phyloP scores from a whole-genome alignment of 345 rosid species.

The Geranium rotundifolium region DNA sequence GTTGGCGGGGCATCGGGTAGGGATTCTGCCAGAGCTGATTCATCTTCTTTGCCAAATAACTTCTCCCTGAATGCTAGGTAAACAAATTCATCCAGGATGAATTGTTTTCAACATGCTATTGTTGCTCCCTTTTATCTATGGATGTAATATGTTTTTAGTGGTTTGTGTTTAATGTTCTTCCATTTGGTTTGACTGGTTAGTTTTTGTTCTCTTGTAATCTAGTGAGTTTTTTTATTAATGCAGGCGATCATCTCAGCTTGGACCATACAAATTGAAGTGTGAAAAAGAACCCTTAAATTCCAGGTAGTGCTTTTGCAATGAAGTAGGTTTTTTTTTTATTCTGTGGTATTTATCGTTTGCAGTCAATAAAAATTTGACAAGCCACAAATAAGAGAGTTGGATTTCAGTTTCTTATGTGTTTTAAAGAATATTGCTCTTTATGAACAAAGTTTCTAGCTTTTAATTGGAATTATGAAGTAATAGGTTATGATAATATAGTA shows the following conservation, averaged over 20 bases:
- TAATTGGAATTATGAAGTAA: background rate
- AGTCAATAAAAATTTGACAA: background rate
- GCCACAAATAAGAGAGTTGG: background rate
- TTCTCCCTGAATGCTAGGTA: conserved; percentile 69
- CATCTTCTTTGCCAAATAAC: conserved; percentile 57
- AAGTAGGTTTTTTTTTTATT: background rate
- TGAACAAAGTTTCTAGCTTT: background rate
- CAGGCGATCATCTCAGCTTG: conserved; percentile 65
- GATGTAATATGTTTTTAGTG: background rate
- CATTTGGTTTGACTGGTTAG: background rate
- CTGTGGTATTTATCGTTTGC: background rate
- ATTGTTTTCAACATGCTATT: background rate
- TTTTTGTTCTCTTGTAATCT: background rate
- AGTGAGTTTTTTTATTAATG: conserved; percentile 8
- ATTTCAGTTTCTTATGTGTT: background rate
- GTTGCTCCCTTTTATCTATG: background rate
- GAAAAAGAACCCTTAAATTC: conserved; percentile 82
- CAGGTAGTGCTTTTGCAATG: conserved; percentile 32
- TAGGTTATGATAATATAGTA: background rate
- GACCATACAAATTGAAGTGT: conserved; percentile 84
- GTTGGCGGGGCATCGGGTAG: conserved; percentile 68
- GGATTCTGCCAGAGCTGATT: conserved; percentile 67
- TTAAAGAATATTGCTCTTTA: background rate
- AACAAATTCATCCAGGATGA: background rate
- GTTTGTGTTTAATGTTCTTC: background rate